A percentile compares a stretch with the other conserved stretches of the same genome.
Evolutionary conservation across 352 stramenopile genomes (phyloP).

Genomic region (Phytophthora pisi): DNA sequence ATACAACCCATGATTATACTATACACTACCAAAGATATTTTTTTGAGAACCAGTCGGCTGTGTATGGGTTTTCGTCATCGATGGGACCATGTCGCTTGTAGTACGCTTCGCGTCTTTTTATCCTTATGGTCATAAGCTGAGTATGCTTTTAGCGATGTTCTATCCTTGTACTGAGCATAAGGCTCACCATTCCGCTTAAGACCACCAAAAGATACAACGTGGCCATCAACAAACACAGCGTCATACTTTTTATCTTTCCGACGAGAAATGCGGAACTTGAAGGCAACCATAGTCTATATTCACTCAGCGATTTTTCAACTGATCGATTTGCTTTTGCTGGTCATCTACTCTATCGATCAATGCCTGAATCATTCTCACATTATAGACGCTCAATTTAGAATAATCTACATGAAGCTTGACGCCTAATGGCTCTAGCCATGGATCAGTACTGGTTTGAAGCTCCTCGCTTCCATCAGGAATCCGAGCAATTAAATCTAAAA

Average conservation of each 20-base stretch:
- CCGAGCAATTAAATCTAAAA: slow-evolving; percentile 7
- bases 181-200: no score
- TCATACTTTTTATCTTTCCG: no score
- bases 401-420: slow-evolving; percentile 11
- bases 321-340: no score
- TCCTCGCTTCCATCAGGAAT: slow-evolving; percentile 2
- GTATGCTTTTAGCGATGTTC: no score
- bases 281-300: no score
- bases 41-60: background rate
- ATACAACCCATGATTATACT: background rate
- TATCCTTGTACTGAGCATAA: no score
- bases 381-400: slow-evolving; percentile 4
- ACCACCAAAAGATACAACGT: no score
- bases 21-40: slow-evolving; percentile 1
- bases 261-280: no score
- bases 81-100: background rate
- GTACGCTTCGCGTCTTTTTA: background rate
- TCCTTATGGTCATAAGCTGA: background rate
- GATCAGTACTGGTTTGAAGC: slow-evolving; percentile 1
- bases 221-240: no score
- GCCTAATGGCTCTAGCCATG: background rate
- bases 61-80: background rate
- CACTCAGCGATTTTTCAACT: background rate
- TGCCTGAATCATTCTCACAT: slow-evolving; percentile 18
- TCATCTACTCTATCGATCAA: background rate